Evolutionary conservation across 1,139 yeast genomes (phyloP).

Genomic region (Geotrichum phurueaensis): DNA sequence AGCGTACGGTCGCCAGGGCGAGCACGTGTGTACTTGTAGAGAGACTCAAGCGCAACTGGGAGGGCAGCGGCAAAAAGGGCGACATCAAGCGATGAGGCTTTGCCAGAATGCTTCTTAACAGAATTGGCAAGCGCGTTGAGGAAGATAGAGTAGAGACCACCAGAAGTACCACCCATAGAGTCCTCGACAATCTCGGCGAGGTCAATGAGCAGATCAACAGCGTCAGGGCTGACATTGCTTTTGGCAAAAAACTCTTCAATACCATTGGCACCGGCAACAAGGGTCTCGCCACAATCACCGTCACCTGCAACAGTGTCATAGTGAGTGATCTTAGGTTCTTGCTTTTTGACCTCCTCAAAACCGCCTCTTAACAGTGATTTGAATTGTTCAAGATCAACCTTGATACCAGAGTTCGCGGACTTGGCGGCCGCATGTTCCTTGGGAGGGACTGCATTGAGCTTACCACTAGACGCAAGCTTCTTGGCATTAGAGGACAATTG

Average conservation of each 20-base stretch:
- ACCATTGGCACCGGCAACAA: constrained; percentile 75
- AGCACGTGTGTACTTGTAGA: constrained; percentile 80
- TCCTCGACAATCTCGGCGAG: constrained; percentile 76
- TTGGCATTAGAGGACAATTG: constrained; percentile 36
- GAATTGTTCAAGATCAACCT: constrained; percentile 41
- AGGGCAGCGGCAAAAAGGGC: constrained; percentile 42
- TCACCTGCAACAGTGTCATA: constrained; percentile 91
- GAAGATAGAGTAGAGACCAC: constrained; percentile 83
- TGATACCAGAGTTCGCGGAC: constrained; percentile 36
- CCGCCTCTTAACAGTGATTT: constrained; percentile 44
- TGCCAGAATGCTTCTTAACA: constrained; percentile 31
- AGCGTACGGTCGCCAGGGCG: constrained; percentile 54
- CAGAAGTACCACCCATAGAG: constrained; percentile 95
- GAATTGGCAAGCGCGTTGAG: constrained; percentile 61
- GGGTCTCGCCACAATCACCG: constrained; percentile 94
- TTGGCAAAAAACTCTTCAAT: constrained; percentile 46
- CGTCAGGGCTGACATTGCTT: constrained; percentile 19
- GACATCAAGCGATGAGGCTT: constrained; percentile 32
- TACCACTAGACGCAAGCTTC: constrained; percentile 37
- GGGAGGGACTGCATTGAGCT: constrained; percentile 20
- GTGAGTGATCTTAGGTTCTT: constrained; percentile 76
- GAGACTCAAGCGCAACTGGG: constrained; percentile 50
- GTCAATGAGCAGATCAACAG: constrained; percentile 52
- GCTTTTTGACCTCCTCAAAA: constrained; percentile 45
- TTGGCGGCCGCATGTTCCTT: constrained; percentile 19